Base-by-base conservation (phyloP, 345 rosid genomes). In the Melastoma malabathricum region DNA sequence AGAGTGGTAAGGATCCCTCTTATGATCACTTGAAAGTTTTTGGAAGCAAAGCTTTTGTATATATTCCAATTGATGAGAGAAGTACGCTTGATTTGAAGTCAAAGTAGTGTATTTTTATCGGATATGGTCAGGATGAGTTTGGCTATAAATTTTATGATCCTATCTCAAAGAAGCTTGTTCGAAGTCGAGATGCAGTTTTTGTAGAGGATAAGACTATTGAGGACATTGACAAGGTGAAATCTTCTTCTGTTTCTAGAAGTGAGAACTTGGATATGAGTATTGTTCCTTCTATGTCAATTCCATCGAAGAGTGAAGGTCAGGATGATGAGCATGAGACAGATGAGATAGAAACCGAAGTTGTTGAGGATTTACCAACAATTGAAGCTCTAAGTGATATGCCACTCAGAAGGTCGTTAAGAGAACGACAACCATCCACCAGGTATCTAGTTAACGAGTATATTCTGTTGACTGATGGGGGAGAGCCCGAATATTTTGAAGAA, bases 1-100 rank as follows among this genome's bases (percentile, higher is more conserved):
- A 45, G 52, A 22, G 25, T 22, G 25, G 25, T 22, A 22, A 22
- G 25, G 25, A 22, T 22, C 25, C 25, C 25, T 22, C 4, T 22
- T 22, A 22, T 22, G 25, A 22, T 22, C 25, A 22, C 25, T 22
- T 22, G 25, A 22, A 22, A 22, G 25, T 22, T 22, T 22, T 22
- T 22, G 25, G 25, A 2, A 1, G 25, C 25, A 22, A 22, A 22
- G 25, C 25, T 22, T 22, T 22, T 22, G 25, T 22, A 22, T 4
- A 22, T 22, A 22, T 22, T 22, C 25, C 25, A 22, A 22, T 2
- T 22, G 25, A 22, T 22, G 25, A 22, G 25, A 22, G 25, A 22
- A 22, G 25, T 3, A 62, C 54, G 27, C 55, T 60, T 41, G 46
- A 60, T 44, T 12, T 9, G 14, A 54, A 61, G 48, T n/a, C 48